These are phyloP conservation scores for Artemisia argyi DNA, from an alignment of 129 eudicot species.

Conservation along the genomic window DNA sequence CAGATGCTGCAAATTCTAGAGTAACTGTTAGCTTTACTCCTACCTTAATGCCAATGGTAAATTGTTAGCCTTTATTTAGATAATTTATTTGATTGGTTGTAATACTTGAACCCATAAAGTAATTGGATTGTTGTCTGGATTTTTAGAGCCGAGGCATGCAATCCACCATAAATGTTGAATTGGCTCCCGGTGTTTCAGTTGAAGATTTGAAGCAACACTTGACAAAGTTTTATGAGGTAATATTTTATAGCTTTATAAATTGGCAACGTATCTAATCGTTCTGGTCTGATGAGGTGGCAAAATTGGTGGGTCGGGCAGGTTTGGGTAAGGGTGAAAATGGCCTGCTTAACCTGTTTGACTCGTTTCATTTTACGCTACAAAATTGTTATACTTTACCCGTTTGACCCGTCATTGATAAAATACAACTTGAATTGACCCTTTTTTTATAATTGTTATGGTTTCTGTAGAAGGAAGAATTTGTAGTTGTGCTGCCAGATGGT, in stretches of 20 bases:
- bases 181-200: slow-evolving; percentile 84
- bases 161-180: slow-evolving; percentile 86
- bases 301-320: background rate
- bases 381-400: background rate
- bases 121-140: background rate
- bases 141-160: slow-evolving; percentile 99
- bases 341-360: background rate
- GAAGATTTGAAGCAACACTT: slow-evolving; percentile 77
- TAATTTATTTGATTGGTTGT: slow-evolving; percentile 14
- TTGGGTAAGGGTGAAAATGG: background rate
- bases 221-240: slow-evolving; percentile 64
- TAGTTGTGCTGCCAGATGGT: slow-evolving; percentile 50
- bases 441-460: background rate
- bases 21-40: slow-evolving; percentile 96
- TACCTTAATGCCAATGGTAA: slow-evolving; percentile 96
- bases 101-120: background rate
- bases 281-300: background rate
- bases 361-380: background rate
- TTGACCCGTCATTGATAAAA: background rate
- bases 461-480: slow-evolving; percentile 83
- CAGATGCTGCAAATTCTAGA: slow-evolving; percentile 72
- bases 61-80: slow-evolving; percentile 9
- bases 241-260: background rate
- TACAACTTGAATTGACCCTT: background rate
- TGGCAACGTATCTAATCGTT: background rate